Percentiles rank a stretch among this genome's conserved stretches.
These are phyloP conservation scores for Zoysia pacifica DNA, from an alignment of 176 grass and related monocot species.

Conservation along the genomic window DNA sequence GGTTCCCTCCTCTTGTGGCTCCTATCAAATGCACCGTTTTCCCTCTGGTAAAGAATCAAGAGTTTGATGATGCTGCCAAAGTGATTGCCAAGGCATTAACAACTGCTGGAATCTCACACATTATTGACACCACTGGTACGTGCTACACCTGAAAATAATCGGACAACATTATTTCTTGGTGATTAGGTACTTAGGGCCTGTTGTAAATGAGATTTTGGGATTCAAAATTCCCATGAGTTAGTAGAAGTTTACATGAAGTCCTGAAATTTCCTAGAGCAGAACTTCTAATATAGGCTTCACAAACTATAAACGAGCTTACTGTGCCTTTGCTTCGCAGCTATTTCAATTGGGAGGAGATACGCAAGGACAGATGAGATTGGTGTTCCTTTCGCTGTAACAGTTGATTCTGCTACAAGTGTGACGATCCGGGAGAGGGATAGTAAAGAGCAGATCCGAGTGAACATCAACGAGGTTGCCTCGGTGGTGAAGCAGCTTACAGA, in stretches of 20 bases:
- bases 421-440: conserved; percentile 80
- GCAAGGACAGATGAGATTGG: conserved; percentile 79
- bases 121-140: conserved; percentile 88
- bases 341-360: conserved; percentile 76
- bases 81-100: conserved; percentile 76
- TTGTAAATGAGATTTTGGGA: not conserved
- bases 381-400: conserved; percentile 72
- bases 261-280: too few relatives aligned
- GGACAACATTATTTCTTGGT: too few relatives aligned
- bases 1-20: conserved; percentile 81
- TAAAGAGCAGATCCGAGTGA: conserved; percentile 62
- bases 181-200: not conserved
- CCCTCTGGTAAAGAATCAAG: conserved; percentile 71
- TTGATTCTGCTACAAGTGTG: conserved; percentile 61
- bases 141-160: not conserved
- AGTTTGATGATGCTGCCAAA: conserved; percentile 81
- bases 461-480: not conserved
- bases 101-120: conserved; percentile 71
- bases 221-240: too few relatives aligned
- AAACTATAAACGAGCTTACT: not conserved
- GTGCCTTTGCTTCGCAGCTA: conserved; percentile 44
- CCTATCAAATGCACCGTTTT: conserved; percentile 93
- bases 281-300: too few relatives aligned
- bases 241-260: too few relatives aligned
- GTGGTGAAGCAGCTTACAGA: too few relatives aligned